Evolutionary conservation across 2,329 filamentous ascomycete species (phyloP).

Genomic region (Didymella glomerata): DNA sequence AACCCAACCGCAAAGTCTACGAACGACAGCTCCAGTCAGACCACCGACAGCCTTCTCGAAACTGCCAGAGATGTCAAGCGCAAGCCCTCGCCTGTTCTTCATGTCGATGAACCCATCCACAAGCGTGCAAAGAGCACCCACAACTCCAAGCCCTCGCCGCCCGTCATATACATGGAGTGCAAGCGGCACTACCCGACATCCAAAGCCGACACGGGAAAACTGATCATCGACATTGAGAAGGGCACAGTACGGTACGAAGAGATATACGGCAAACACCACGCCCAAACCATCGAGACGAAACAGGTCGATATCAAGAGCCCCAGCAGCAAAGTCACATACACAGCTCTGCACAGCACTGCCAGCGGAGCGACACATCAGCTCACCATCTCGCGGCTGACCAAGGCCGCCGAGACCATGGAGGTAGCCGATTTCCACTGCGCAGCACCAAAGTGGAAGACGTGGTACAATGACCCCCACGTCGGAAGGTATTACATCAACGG

Average conservation of each 20-base stretch:
- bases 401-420: neutral
- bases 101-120: neutral
- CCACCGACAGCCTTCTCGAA: neutral
- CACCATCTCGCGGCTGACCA: neutral
- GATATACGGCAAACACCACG: neutral
- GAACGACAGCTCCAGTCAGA: neutral
- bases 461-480: neutral
- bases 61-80: neutral
- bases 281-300: too few relatives aligned
- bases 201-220: neutral
- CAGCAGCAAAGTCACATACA: too few relatives aligned
- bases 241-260: neutral
- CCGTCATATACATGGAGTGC: neutral
- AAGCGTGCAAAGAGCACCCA: neutral
- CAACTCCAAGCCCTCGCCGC: neutral
- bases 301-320: too few relatives aligned
- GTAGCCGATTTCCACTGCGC: neutral
- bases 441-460: neutral
- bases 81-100: neutral
- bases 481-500: neutral
- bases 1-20: neutral
- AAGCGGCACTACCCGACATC: neutral
- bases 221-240: neutral
- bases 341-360: too few relatives aligned
- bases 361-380: neutral